Percentiles rank a stretch among this genome's conserved stretches.
Evolutionary conservation across 345 rosid species (phyloP).

Genomic region (Gossypium sturtianum): DNA sequence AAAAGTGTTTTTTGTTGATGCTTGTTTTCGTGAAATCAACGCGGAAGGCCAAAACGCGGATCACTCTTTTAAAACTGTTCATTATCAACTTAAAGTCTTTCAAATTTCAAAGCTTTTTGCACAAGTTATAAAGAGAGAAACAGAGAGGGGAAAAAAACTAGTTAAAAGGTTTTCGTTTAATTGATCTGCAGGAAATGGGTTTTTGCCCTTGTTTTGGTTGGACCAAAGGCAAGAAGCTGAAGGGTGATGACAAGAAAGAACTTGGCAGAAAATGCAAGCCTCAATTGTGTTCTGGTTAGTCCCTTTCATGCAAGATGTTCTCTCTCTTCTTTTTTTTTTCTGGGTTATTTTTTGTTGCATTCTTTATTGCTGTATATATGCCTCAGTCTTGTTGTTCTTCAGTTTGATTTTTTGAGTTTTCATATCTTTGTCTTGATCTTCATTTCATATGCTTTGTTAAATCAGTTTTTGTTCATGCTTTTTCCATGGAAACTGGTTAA

Average conservation of each 20-base stretch:
- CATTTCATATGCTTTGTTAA: background rate
- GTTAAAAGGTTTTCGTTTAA: background rate
- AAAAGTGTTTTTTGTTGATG: background rate
- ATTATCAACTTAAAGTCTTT: background rate
- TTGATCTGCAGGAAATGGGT: conserved; percentile 26
- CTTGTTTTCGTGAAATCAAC: background rate
- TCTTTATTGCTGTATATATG: background rate
- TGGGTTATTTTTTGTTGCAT: background rate
- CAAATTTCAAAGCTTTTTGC: background rate
- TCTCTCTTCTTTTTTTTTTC: background rate
- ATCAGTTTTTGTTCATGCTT: background rate
- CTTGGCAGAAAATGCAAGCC: conserved; percentile 4
- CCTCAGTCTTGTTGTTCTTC: background rate
- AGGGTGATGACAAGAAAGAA: background rate
- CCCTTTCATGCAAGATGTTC: background rate
- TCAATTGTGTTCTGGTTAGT: conserved; percentile 7
- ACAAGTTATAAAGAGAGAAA: background rate
- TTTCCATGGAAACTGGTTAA: background rate
- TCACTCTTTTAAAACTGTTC: background rate
- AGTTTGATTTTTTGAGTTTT: background rate
- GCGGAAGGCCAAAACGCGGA: background rate
- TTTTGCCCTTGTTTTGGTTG: conserved; percentile 49
- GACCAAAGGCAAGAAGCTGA: conserved; percentile 18
- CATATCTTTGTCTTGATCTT: background rate
- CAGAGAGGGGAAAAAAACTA: background rate